These are phyloP conservation scores for Monosporozyma solicola DNA, from an alignment of 805 yeast species.

Conservation along the genomic window DNA sequence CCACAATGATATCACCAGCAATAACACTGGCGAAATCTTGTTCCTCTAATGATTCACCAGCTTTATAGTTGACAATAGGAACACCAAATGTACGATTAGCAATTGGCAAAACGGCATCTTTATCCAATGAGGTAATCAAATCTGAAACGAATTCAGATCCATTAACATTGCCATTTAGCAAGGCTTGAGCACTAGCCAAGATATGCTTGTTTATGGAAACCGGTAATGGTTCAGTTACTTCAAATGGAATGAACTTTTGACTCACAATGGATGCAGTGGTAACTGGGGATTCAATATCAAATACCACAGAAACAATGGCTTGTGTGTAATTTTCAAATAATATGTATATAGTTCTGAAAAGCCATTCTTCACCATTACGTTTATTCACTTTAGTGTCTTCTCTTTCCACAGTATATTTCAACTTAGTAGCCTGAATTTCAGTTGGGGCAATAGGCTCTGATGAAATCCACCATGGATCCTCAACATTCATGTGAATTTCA, in stretches of 20 bases:
- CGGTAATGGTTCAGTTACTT: constrained; percentile 28
- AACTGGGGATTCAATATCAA: constrained; percentile 46
- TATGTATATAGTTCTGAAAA: constrained; percentile 58
- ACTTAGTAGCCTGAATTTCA: constrained; percentile 6
- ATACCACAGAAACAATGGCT: constrained; percentile 48
- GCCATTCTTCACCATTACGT: constrained; percentile 43
- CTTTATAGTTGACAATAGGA: constrained; percentile 41
- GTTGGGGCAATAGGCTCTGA: constrained; percentile 44
- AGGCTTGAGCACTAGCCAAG: constrained; percentile 35
- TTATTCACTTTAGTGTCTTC: constrained; percentile 49
- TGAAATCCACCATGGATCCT: constrained; percentile 58
- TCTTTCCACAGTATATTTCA: constrained; percentile 44
- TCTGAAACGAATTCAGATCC: constrained; percentile 8
- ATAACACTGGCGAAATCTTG: constrained; percentile 51
- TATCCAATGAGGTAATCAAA: constrained; percentile 1
- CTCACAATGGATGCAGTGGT: constrained; percentile 32
- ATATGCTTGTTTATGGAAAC: constrained; percentile 44
- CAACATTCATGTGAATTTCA: constrained; percentile 26
- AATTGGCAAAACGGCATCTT: constrained; percentile 32
- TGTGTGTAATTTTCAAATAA: constrained; percentile 68
- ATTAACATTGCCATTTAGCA: constrained; percentile 21
- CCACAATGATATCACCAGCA: constrained; percentile 79
- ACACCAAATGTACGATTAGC: constrained; percentile 66
- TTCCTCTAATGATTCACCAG: constrained; percentile 36
- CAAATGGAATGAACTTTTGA: constrained; percentile 21